phyloP scores from a whole-genome alignment of 345 rosid genomes.

The Tarenaya hassleriana region DNA sequence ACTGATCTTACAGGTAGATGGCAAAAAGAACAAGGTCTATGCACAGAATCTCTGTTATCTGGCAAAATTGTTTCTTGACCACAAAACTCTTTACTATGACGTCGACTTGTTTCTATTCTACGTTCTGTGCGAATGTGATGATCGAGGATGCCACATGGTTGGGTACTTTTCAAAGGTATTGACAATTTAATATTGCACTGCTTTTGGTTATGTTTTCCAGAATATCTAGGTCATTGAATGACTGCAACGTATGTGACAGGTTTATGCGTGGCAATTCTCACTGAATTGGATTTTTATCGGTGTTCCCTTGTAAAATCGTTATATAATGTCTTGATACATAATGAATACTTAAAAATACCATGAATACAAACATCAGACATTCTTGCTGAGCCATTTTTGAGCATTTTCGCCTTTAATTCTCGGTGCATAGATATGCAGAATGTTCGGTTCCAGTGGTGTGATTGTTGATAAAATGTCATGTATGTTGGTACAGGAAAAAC shows the following conservation, averaged over 20 bases:
- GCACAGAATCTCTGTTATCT: slow-evolving; percentile 98
- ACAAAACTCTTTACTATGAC: slow-evolving; percentile 97
- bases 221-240: not conserved
- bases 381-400: no score
- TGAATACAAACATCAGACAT: no score
- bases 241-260: no score
- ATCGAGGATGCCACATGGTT: slow-evolving; percentile 99
- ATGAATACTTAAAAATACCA: no score
- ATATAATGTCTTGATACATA: no score
- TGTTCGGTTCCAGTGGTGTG: slow-evolving; percentile 6
- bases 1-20: slow-evolving; percentile 42
- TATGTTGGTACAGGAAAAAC: slow-evolving; percentile 71
- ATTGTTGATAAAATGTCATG: not conserved
- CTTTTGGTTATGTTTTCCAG: slow-evolving; percentile 13
- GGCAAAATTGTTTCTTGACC: slow-evolving; percentile 97
- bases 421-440: no score
- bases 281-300: no score
- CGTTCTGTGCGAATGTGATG: slow-evolving; percentile 93
- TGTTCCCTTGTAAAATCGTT: no score
- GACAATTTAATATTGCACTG: slow-evolving; percentile 1
- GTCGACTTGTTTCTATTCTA: slow-evolving; percentile 94
- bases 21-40: slow-evolving; percentile 96
- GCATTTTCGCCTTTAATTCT: no score
- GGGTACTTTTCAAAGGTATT: slow-evolving; percentile 97
- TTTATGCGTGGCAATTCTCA: no score